A percentile compares a stretch with the other conserved stretches of the same genome.
These are phyloP conservation scores for Aspergillus alliaceus DNA, from an alignment of 2,329 filamentous ascomycete species.

Conservation along the genomic window DNA sequence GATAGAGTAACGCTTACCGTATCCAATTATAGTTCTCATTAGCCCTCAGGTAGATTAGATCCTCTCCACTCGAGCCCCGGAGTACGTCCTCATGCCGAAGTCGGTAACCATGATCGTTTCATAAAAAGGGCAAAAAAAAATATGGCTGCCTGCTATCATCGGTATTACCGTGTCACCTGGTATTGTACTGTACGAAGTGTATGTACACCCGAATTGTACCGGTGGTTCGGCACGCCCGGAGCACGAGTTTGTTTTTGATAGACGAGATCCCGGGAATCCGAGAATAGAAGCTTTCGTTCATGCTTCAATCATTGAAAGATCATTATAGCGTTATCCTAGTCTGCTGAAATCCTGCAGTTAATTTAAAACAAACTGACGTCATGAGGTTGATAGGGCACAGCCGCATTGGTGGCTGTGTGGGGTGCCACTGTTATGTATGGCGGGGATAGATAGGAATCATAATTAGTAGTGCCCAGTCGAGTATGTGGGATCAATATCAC, in stretches of 20 bases:
- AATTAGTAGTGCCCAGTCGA: neutral
- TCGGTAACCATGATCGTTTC: neutral
- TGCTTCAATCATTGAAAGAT: neutral
- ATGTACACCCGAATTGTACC: neutral
- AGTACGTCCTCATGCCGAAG: neutral
- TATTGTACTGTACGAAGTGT: neutral
- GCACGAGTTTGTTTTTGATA: neutral
- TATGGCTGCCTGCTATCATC: slow-evolving; percentile 9
- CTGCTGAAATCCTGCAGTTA: neutral
- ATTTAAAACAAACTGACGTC: neutral
- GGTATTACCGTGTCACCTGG: neutral
- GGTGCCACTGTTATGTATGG: neutral
- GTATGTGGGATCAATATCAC: neutral
- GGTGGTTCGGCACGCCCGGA: neutral
- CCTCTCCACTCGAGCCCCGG: neutral
- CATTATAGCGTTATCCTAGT: neutral
- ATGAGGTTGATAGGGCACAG: neutral
- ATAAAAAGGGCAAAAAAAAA: neutral
- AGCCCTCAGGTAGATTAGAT: neutral
- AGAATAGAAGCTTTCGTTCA: neutral
- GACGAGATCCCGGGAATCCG: neutral
- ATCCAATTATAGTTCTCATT: neutral
- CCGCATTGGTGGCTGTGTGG: neutral
- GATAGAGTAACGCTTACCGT: neutral
- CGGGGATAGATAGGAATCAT: neutral